These are phyloP conservation scores for Aspergillus calidoustus DNA, from an alignment of 2,329 filamentous ascomycete genomes.

Conservation along the genomic window DNA sequence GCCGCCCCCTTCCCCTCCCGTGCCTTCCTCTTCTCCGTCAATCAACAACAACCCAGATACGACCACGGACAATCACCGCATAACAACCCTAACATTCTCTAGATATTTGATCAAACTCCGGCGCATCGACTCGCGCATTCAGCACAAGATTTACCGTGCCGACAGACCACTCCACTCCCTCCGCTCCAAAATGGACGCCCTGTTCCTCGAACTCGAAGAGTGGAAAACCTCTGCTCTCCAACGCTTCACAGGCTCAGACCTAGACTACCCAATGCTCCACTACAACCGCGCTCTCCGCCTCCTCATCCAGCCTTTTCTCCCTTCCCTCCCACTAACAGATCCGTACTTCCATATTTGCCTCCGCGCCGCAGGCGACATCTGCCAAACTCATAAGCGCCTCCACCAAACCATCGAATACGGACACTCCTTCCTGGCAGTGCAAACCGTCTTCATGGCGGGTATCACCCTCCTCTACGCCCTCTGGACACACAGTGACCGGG, in stretches of 20 bases:
- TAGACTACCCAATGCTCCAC: constrained; percentile 55
- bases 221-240: constrained; percentile 50
- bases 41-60: not conserved
- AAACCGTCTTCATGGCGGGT: constrained; percentile 45
- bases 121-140: constrained; percentile 54
- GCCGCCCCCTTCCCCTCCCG: constrained; percentile 31
- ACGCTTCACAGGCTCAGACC: constrained; percentile 42
- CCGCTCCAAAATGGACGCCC: constrained; percentile 53
- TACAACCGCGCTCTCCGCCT: constrained; percentile 57
- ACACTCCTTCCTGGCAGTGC: constrained; percentile 45
- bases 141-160: constrained; percentile 57
- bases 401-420: constrained; percentile 46
- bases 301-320: constrained; percentile 57
- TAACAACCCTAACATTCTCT: constrained; percentile 47
- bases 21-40: constrained; percentile 4
- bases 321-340: constrained; percentile 51
- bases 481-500: constrained; percentile 49
- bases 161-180: constrained; percentile 52
- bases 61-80: constrained; percentile 27
- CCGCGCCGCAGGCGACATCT: constrained; percentile 42
- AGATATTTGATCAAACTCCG: constrained; percentile 53
- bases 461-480: constrained; percentile 44
- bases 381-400: constrained; percentile 43
- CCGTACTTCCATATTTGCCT: constrained; percentile 52
- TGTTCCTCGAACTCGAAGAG: constrained; percentile 52